These are phyloP conservation scores for Picocystis salinarum DNA, from an alignment of 139 green algal species.

Conservation along the genomic window DNA sequence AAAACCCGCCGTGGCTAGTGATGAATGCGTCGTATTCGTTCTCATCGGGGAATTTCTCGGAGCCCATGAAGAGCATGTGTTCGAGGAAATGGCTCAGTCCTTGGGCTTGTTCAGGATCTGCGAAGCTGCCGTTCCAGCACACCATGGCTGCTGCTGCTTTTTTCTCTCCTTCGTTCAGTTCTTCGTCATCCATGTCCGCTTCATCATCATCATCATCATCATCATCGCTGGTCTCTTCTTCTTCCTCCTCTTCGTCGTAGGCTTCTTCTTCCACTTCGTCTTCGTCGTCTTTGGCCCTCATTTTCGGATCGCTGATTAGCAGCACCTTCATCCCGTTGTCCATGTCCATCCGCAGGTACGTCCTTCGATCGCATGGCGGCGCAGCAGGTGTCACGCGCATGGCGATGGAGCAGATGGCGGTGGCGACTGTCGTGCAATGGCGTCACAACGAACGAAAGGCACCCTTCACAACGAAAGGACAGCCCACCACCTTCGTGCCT, in stretches of 20 bases:
- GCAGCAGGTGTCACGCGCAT: too few species aligned
- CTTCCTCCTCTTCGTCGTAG: conserved; percentile 18
- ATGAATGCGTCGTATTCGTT: conserved; percentile 93
- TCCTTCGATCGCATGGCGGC: too few species aligned
- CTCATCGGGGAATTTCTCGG: conserved; percentile 71
- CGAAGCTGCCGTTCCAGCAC: conserved; percentile 71
- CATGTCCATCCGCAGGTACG: conserved; percentile 32
- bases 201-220: conserved; percentile 10
- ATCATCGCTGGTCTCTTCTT: conserved; percentile 8
- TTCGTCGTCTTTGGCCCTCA: conserved; percentile 13
- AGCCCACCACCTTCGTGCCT: too few species aligned
- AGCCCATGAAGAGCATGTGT: conserved; percentile 99
- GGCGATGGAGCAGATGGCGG: too few species aligned
- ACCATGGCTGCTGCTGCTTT: conserved; percentile 70
- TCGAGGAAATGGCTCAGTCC: conserved; percentile 84
- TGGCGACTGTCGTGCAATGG: too few species aligned
- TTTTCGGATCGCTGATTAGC: conserved; percentile 74
- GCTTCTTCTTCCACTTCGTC: conserved; percentile 12
- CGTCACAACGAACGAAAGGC: too few species aligned
- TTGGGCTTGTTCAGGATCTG: conserved; percentile 51
- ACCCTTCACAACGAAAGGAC: too few species aligned
- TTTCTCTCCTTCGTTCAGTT: conserved; percentile 9
- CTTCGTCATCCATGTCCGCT: not conserved
- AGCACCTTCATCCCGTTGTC: conserved; percentile 55
- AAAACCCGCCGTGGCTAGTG: conserved; percentile 47